Evolutionary conservation across 257 asterid species (phyloP), one percentile per base, ranked within the genome.

Genomic region (Apocynum venetum): DNA sequence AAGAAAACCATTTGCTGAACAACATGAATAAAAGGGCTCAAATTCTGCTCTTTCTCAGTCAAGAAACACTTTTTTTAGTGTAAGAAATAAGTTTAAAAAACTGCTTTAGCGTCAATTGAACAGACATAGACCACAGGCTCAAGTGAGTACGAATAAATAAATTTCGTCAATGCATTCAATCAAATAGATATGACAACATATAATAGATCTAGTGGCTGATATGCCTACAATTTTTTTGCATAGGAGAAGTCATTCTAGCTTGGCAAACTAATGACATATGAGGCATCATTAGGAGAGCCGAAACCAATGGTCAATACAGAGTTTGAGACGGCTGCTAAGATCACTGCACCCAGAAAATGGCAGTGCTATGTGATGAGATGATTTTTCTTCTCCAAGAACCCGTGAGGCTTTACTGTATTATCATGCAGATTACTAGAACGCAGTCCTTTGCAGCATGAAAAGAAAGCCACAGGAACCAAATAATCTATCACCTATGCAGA

Each of bases 211-310:
- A 8, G 25, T 31, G 47, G 67, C 51, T 48, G 52, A 53, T 40
- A n/a, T 49, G 77, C 73, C 49, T 63, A 78, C 11, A 35, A n/a
- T 20, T 41, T 59, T 47, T 51, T 59, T 36, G 35, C 72, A 55
- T 59, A 3, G 38, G 44, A 71, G 8, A 20, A 25, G 13, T 67
- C 66, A 61, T 59, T 71, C 65, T 20, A 55, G 48, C 43, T 47
- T 25, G 31, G 64, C 70, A 78, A 59, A 70, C 55, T 70, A 64
- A 48, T n/a, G n/a, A 49, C 72, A 74, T 49, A 49, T 74, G 44
- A 43, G 9, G 35, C 36, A 31, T 10, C 68, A 61, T 25, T 20
- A 20, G n/a, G 40, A 59, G 68, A 61, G 68, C 41, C 43, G 8
- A 17, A 56, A 6, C 7, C 15, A 56, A 55, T 31, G 4, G 4